Conservation (phyloP, 306 rosid genomes). For the Rosa persica region DNA sequence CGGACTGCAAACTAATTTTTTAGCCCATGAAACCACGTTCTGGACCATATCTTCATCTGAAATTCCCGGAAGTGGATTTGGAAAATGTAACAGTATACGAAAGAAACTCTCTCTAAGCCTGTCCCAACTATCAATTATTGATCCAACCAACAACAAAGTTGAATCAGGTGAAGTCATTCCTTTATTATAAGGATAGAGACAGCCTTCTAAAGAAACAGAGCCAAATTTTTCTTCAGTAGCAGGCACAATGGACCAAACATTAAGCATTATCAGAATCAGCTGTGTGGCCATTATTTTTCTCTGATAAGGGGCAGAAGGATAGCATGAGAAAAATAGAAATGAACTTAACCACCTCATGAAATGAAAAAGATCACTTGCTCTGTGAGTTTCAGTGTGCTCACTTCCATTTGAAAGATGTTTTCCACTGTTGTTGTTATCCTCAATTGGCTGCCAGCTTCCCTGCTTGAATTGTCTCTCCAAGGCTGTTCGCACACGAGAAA, state of each 20-base stretch:
- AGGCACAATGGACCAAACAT: constrained; percentile 71
- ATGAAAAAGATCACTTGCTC: constrained; percentile 74
- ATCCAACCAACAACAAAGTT: constrained; percentile 83
- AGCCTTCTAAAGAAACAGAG: constrained; percentile 36
- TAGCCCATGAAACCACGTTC: constrained; percentile 70
- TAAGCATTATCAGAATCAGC: constrained; percentile 77
- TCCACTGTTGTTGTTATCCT: constrained; percentile 29
- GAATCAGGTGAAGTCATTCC: constrained; percentile 76
- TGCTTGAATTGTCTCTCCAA: constrained; percentile 90
- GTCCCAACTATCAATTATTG: constrained; percentile 98
- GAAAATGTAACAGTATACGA: constrained; percentile 85
- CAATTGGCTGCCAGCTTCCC: constrained; percentile 73
- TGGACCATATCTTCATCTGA: constrained; percentile 58
- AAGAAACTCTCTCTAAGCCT: constrained; percentile 83
- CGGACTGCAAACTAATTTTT: constrained; percentile 86
- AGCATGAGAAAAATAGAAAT: constrained; percentile 90
- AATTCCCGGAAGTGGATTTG: constrained; percentile 95
- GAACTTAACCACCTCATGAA: constrained; percentile 98
- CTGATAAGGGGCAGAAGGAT: constrained; percentile 97
- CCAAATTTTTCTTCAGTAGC: constrained; percentile 39
- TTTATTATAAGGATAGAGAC: constrained; percentile 67
- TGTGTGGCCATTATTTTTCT: constrained; percentile 97
- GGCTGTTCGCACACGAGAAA: constrained; percentile 89
- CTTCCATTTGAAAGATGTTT: constrained; percentile 38
- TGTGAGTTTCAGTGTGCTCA: constrained; percentile 39